These are phyloP conservation scores for Tillandsia fasciculata DNA, from an alignment of 176 grass and related monocot genomes.

Conservation along the genomic window DNA sequence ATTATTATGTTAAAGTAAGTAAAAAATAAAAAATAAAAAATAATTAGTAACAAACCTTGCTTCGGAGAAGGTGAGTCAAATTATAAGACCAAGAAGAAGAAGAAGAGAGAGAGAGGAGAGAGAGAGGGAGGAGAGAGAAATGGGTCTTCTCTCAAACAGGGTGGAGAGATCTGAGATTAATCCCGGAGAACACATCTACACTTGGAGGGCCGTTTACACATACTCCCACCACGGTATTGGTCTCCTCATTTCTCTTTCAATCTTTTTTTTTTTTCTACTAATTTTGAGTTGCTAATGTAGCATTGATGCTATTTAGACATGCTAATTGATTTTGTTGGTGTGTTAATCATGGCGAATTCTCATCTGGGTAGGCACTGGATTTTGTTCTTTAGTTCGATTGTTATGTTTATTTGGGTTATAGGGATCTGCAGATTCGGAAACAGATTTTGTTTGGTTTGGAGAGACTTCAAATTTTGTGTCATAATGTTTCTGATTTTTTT, in stretches of 20 bases:
- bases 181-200: slow-evolving; percentile 91
- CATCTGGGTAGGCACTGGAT: neutral
- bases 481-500: too few relatives aligned
- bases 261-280: neutral
- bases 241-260: neutral
- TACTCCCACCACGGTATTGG: slow-evolving; percentile 89
- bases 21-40: too few relatives aligned
- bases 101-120: slow-evolving; percentile 1
- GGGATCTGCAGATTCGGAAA: too few relatives aligned
- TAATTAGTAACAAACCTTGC: too few relatives aligned
- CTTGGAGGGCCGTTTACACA: slow-evolving; percentile 76
- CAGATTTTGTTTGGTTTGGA: too few relatives aligned
- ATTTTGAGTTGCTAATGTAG: neutral
- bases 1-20: too few relatives aligned
- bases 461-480: too few relatives aligned
- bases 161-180: slow-evolving; percentile 75
- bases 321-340: neutral
- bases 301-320: neutral
- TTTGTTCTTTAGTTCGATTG: neutral
- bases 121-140: slow-evolving; percentile 23
- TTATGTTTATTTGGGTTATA: neutral
- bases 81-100: neutral
- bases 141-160: slow-evolving; percentile 73
- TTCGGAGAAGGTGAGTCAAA: neutral
- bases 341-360: neutral